phyloP scores from a whole-genome alignment of 345 rosid genomes.

The Orychophragmus violaceus region DNA sequence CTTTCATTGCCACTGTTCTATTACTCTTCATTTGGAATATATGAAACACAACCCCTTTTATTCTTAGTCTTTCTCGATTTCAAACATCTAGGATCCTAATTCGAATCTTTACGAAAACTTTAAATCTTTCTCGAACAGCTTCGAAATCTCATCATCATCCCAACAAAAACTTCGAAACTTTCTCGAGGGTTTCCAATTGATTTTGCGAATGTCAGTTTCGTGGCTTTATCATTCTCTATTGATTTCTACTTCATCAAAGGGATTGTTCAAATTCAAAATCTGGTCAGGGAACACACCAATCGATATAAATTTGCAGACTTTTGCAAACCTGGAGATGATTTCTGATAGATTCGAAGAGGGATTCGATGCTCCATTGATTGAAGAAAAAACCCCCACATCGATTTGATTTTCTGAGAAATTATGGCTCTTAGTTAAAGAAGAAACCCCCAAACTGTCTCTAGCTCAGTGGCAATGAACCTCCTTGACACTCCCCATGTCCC shows the following conservation, averaged over 20 bases:
- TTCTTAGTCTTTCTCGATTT: too few species aligned
- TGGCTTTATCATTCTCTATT: conserved; percentile 16
- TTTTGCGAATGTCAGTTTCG: conserved; percentile 22
- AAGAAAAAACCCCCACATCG: neutral
- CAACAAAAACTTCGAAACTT: conserved; percentile 2
- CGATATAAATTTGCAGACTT: conserved; percentile 53
- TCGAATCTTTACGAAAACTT: too few species aligned
- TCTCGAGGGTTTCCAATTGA: conserved; percentile 6
- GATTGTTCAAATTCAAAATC: conserved; percentile 8
- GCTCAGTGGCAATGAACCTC: too few species aligned
- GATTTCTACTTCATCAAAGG: conserved; percentile 22
- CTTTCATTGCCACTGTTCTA: too few species aligned
- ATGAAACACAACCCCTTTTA: too few species aligned
- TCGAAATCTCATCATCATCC: conserved; percentile 27
- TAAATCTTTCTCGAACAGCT: conserved; percentile 52
- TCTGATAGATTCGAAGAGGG: conserved; percentile 45
- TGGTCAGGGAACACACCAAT: conserved; percentile 43
- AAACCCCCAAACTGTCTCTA: too few species aligned
- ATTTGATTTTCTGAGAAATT: too few species aligned
- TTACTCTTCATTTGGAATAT: too few species aligned
- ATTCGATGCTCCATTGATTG: conserved; percentile 41
- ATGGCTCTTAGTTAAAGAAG: conserved; percentile 17
- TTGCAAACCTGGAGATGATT: conserved; percentile 48
- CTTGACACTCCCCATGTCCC: too few species aligned
- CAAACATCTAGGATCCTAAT: too few species aligned